Evolutionary conservation across 768 basidiomycete genomes (phyloP).

Genomic region (Dictyophora rubrovolvata): DNA sequence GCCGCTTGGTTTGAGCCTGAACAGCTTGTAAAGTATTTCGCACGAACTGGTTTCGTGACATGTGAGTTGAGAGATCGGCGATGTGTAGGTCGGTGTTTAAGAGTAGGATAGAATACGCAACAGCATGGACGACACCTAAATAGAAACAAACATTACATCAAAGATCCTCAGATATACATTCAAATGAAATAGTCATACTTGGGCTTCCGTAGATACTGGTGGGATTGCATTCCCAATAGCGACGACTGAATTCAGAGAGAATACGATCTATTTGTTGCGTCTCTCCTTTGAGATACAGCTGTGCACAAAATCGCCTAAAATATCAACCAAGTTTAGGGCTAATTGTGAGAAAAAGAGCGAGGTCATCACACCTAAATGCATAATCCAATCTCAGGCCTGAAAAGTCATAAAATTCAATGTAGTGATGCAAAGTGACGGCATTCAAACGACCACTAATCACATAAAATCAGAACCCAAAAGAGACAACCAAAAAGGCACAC

Average conservation of each 20-base stretch:
- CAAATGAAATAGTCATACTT: conserved; percentile 39
- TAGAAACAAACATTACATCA: conserved; percentile 6
- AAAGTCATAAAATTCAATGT: conserved; percentile 88
- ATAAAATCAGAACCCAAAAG: neutral
- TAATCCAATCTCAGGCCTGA: conserved; percentile 68
- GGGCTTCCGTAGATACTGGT: conserved; percentile 70
- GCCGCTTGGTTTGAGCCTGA: conserved; percentile 54
- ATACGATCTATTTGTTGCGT: conserved; percentile 98
- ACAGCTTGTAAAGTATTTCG: conserved; percentile 85
- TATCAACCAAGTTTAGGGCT: neutral
- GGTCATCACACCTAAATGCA: conserved; percentile 63
- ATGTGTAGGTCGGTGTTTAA: conserved; percentile 98
- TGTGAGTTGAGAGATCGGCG: conserved; percentile 76
- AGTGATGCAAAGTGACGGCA: conserved; percentile 61
- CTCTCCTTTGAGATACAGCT: conserved; percentile 89
- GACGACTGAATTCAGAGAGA: conserved; percentile 78
- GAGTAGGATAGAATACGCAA: conserved; percentile 84
- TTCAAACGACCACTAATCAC: conserved; percentile 60
- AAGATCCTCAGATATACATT: conserved; percentile 2
- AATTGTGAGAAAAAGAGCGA: neutral
- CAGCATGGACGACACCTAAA: conserved; percentile 86
- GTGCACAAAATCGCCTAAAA: conserved; percentile 73
- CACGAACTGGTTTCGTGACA: conserved; percentile 89
- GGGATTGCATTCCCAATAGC: conserved; percentile 91
- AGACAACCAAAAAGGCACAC: conserved; percentile 25